A percentile compares a stretch with the other conserved stretches of the same genome.
Conservation (phyloP, 192 early-diverging fungal genomes). For the Coemansia sp. region DNA sequence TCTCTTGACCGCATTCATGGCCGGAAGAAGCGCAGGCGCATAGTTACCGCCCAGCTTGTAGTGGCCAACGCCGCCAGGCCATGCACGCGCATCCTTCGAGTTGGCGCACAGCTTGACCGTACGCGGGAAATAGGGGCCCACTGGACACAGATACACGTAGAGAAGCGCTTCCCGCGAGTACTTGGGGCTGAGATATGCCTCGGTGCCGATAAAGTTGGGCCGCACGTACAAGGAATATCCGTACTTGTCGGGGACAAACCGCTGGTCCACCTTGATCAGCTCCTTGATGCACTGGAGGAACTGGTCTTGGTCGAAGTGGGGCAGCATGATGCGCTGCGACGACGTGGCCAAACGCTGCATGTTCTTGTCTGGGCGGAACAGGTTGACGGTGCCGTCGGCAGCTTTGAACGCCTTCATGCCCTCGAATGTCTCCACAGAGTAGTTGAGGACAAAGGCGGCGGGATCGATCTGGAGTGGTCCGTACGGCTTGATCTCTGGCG, state of each 20-base stretch:
- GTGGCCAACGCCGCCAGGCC: constrained; percentile 95
- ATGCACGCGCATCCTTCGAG: constrained; percentile 84
- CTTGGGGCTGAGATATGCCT: constrained; percentile 79
- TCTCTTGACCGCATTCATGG: constrained; percentile 80
- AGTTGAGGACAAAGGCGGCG: constrained; percentile 90
- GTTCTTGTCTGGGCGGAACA: constrained; percentile 98
- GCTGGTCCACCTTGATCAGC: constrained; percentile 75
- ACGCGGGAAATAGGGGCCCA: constrained; percentile 93
- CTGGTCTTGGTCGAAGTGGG: constrained; percentile 81
- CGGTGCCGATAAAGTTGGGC: constrained; percentile 94
- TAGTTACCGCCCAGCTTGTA: constrained; percentile 86
- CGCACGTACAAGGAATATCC: constrained; percentile 96
- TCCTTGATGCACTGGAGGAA: constrained; percentile 85
- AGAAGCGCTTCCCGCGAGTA: constrained; percentile 78
- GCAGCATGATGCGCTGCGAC: constrained; percentile 85
- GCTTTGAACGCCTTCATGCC: constrained; percentile 94
- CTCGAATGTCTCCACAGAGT: constrained; percentile 93
- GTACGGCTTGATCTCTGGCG: constrained; percentile 87
- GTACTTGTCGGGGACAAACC: constrained; percentile 87
- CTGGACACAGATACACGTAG: constrained; percentile 91
- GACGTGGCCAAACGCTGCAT: constrained; percentile 86
- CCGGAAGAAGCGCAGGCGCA: constrained; percentile 64
- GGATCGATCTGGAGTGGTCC: constrained; percentile 82
- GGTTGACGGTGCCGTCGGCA: constrained; percentile 79
- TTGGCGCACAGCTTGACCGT: constrained; percentile 89